These are phyloP conservation scores for Nitzschia sp. DNA, from an alignment of 108 stramenopile genomes.

Conservation along the genomic window DNA sequence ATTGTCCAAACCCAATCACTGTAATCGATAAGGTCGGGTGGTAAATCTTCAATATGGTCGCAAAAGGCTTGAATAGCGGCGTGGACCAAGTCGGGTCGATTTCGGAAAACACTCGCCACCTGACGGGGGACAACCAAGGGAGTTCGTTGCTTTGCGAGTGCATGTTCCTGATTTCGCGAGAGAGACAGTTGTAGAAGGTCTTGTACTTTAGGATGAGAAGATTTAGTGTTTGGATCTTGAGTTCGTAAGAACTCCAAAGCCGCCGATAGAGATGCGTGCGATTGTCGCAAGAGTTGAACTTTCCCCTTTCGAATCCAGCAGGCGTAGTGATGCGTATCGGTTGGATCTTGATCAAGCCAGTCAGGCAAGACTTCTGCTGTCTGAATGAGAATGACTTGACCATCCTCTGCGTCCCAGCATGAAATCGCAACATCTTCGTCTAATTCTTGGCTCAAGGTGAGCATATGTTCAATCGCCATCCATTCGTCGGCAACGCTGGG, in stretches of 20 bases:
- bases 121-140: conserved; percentile 40
- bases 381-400: conserved; percentile 73
- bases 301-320: conserved; percentile 70
- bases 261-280: conserved; percentile 17
- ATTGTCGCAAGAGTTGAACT: conserved; percentile 43
- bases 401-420: conserved; percentile 75
- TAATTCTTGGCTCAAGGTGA: conserved; percentile 40
- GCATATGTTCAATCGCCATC: conserved; percentile 43
- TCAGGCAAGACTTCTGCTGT: conserved; percentile 62
- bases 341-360: conserved; percentile 71
- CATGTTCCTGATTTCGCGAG: conserved; percentile 12
- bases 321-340: conserved; percentile 44
- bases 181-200: conserved; percentile 43
- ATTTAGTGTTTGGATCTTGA: not conserved
- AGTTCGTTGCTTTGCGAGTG: conserved; percentile 19
- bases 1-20: conserved; percentile 55
- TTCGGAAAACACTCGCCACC: conserved; percentile 28
- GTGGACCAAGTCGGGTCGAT: conserved; percentile 41
- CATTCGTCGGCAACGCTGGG: conserved; percentile 62
- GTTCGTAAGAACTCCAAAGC: conserved; percentile 4
- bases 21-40: not conserved
- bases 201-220: conserved; percentile 42
- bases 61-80: conserved; percentile 37
- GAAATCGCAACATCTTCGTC: conserved; percentile 41
- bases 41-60: not conserved